These are phyloP conservation scores for Neonectria punicea DNA, from an alignment of 2,329 filamentous ascomycete genomes.

Conservation along the genomic window DNA sequence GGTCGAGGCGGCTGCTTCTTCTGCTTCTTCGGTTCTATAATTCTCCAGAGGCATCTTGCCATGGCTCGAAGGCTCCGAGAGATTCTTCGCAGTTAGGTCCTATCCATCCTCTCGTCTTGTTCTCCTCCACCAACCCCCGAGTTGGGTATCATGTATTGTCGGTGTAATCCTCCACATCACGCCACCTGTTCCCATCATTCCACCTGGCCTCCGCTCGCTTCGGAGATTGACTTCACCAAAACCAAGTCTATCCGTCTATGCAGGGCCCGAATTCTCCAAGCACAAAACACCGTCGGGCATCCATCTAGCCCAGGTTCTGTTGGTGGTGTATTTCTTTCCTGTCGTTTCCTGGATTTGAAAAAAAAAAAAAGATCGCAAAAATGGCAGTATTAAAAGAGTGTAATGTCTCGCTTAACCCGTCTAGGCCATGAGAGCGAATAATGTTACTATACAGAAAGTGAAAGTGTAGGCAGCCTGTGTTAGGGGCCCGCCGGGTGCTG, in stretches of 20 bases:
- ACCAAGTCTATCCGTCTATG: conserved; percentile 19
- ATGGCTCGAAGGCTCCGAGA: not conserved
- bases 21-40: not conserved
- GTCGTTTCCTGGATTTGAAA: conserved; percentile 20
- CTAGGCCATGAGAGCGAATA: conserved; percentile 41
- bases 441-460: conserved; percentile 42
- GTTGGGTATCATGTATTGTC: conserved; percentile 34
- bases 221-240: conserved; percentile 15
- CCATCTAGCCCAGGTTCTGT: conserved; percentile 20
- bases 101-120: not conserved
- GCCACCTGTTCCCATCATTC: conserved; percentile 25
- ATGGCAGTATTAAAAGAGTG: conserved; percentile 44
- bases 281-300: conserved; percentile 27
- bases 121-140: conserved; percentile 24
- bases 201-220: conserved; percentile 12
- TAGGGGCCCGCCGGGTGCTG: conserved; percentile 31
- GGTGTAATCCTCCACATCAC: conserved; percentile 27
- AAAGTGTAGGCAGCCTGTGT: conserved; percentile 38
- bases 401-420: conserved; percentile 27
- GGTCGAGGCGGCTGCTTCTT: not conserved
- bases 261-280: conserved; percentile 13
- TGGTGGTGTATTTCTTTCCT: conserved; percentile 25
- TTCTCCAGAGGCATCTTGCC: not conserved
- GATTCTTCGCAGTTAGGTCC: not conserved
- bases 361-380: conserved; percentile 17